Evolutionary conservation across 345 rosid species (phyloP), one percentile per base, ranked within the genome.

Genomic region (Hibiscus mutabilis): DNA sequence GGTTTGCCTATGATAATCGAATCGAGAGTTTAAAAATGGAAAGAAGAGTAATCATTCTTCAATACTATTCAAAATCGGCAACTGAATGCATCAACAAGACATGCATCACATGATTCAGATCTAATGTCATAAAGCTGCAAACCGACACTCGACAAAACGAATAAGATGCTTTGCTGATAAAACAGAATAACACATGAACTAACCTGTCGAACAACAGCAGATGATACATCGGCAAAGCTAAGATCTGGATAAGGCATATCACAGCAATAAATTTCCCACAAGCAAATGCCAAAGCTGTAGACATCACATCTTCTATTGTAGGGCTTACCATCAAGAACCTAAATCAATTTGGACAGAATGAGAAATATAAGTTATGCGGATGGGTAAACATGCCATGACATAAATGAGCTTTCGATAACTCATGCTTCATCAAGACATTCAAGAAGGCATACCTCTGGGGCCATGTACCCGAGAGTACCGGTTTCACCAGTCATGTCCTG

Each of bases 181-280:
- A 35, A 35, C 8, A 35, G 40, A 35, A 35, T 35, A 35, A 35
- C 40, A 35, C 7, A 6, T 0, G 12, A 40, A 40, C 44, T 40
- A 46, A 46, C 98, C 81, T 91, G 87, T 72, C 87, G 83, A 73
- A 94, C 95, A 70, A 94, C 97, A 18, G 88, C 91, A 60, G 92
- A 82, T n/a, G 96, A 84, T 15, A 91, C 91, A 73, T 91, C 95
- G 6, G 80, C 93, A 72, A 90, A 87, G 76, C 97, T 89, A 52
- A 90, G 96, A 85, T 89, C 77, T 7, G 92, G 84, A 46, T 46
- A 46, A 13, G 52, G 44, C 44, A 40, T 40, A 40, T 40, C 96
- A 33, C 98, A 94, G 70, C 98, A 94, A 80, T 94, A 94, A 35
- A 85, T 94, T 81, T 94, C 98, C 97, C 98, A 94, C 74, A 94